Evolutionary conservation across 352 stramenopile species (phyloP), one percentile per base, ranked within the genome.

Genomic region (Phytophthora chlamydospora): DNA sequence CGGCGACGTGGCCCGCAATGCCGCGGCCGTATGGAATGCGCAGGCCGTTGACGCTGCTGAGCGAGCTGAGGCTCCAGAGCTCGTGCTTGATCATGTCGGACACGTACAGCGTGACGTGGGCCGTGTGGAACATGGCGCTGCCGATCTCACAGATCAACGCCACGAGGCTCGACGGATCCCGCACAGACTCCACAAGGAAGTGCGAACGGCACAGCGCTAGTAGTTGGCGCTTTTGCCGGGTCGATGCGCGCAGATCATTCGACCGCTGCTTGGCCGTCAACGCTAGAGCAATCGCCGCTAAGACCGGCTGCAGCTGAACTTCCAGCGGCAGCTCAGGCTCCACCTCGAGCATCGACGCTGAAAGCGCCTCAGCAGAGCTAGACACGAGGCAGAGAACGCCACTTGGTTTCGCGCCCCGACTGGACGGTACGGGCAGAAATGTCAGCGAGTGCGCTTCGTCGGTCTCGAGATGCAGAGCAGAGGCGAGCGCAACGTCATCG

Each of bases 61-160:
- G 66, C 6, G 78, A 88, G 38, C 80, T 90, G 19, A 93, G 56
- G 13, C 75, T 88, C 84, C 84, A 93, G 0, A 93, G 66, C 49
- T 93, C 84, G 1, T 71, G 72, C 56, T 93, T 90, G 63, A 93
- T 89, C 21, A 55, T 80, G 48, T 93, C 84, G 0, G 79, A 80
- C 6, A 93, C 81, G 54, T 91, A 93, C 0, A 93, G 59, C 6
- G 80, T 90, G 14, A 93, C 81, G 31, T 81, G 71, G 9, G 65
- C 69, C 2, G 84, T 93, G 52, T 89, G 78, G 71, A 93, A 93
- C 6, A 90, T 75, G 19, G 78, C 68, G 40, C 74, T 70, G 13
- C 84, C 84, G 17, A 90, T 83, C 3, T 83, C 71, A 31, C 84
- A 93, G 29, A 93, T 89, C 59, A 90, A 75, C 40, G 88, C 75